Evolutionary conservation across 192 early-diverging fungal genomes (phyloP).

Genomic region (Cetraspora pellucida): DNA sequence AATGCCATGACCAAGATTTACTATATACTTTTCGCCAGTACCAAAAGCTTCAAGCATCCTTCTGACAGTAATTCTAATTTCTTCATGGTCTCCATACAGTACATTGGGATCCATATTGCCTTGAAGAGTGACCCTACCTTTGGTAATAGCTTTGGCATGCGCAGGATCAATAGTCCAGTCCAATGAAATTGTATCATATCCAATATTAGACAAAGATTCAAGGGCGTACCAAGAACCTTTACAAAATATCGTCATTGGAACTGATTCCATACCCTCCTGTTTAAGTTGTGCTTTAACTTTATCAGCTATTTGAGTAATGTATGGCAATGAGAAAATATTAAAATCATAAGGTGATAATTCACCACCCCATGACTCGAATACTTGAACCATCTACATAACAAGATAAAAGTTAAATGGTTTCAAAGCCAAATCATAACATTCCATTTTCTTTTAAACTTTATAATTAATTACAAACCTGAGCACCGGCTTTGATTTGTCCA

Average conservation of each 20-base stretch:
- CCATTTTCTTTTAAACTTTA: background rate
- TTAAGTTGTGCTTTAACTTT: slow-evolving; percentile 67
- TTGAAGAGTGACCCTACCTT: slow-evolving; percentile 72
- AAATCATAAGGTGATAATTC: slow-evolving; percentile 86
- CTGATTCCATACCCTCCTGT: slow-evolving; percentile 43
- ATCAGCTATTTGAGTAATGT: slow-evolving; percentile 77
- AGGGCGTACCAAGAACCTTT: slow-evolving; percentile 90
- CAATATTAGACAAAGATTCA: slow-evolving; percentile 63
- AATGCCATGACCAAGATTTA: slow-evolving; percentile 97
- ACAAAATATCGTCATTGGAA: slow-evolving; percentile 94
- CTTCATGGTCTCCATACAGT: slow-evolving; percentile 75
- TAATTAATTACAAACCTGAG: slow-evolving; percentile 63
- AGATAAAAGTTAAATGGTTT: background rate
- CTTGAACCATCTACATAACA: slow-evolving; percentile 77
- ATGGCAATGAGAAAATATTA: slow-evolving; percentile 85
- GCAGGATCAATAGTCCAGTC: slow-evolving; percentile 89
- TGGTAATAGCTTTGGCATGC: slow-evolving; percentile 55
- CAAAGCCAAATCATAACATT: background rate
- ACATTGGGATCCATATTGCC: slow-evolving; percentile 94
- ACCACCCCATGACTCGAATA: slow-evolving; percentile 98
- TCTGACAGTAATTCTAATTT: slow-evolving; percentile 70
- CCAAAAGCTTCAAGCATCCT: slow-evolving; percentile 87
- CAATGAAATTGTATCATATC: slow-evolving; percentile 86
- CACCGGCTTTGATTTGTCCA: slow-evolving; percentile 94
- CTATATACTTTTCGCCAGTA: slow-evolving; percentile 74